These are phyloP conservation scores for Puccinia coronata DNA, from an alignment of 1,284 basidiomycete genomes.

Conservation along the genomic window DNA sequence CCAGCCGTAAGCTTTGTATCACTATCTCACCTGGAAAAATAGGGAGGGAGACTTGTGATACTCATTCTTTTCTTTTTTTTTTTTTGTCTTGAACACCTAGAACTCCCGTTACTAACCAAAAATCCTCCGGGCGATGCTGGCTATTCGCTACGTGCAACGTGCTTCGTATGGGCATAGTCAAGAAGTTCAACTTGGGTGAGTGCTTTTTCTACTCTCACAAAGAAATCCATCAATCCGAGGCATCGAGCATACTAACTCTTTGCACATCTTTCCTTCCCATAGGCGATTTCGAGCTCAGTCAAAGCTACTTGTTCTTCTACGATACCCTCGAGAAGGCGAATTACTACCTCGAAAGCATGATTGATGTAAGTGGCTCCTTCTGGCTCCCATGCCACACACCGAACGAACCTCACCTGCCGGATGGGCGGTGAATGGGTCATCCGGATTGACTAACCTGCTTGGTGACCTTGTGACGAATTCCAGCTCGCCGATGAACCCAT, in stretches of 20 bases:
- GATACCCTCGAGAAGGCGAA: constrained; percentile 95
- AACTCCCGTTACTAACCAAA: constrained; percentile 82
- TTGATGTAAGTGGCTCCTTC: constrained; percentile 64
- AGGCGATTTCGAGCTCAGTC: constrained; percentile 42
- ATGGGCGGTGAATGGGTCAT: no score
- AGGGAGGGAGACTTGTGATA: constrained; percentile 71
- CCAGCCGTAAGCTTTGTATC: constrained; percentile 45
- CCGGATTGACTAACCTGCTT: no score
- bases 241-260: no score
- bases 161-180: constrained; percentile 61
- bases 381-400: no score
- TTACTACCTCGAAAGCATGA: constrained; percentile 85
- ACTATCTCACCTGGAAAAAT: not conserved
- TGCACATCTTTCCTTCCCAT: not conserved
- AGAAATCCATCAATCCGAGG: no score
- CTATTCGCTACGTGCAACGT: constrained; percentile 76
- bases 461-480: constrained; percentile 4
- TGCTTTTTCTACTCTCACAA: constrained; percentile 91
- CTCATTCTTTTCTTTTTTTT: constrained; percentile 8
- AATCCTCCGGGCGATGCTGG: constrained; percentile 84
- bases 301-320: constrained; percentile 89
- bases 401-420: no score
- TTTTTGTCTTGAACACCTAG: constrained; percentile 57
- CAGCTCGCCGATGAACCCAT: constrained; percentile 72
- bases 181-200: constrained; percentile 77